Evolutionary conservation across 1,284 basidiomycete species (phyloP).

Genomic region (Ustilago lituana): DNA sequence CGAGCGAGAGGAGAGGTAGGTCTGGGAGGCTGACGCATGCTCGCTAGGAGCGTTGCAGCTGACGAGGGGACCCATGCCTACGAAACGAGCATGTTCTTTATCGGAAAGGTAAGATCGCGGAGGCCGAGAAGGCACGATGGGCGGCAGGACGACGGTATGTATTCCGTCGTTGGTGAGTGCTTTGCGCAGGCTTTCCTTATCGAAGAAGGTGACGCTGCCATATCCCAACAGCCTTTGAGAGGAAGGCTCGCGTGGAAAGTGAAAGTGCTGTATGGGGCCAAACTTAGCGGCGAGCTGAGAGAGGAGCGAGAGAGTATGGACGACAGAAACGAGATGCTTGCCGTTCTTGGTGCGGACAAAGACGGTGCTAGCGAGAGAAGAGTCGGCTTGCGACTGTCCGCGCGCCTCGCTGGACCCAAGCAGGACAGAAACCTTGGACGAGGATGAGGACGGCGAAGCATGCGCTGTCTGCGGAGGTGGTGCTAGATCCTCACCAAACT

Average conservation of each 20-base stretch:
- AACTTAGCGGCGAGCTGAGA: constrained; percentile 36
- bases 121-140: constrained; percentile 33
- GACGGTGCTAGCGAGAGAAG: constrained; percentile 20
- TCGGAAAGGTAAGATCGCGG: constrained; percentile 39
- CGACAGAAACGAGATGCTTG: constrained; percentile 44
- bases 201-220: constrained; percentile 39
- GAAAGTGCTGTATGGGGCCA: constrained; percentile 40
- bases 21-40: constrained; percentile 9
- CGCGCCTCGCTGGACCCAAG: no score
- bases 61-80: constrained; percentile 22
- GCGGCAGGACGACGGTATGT: constrained; percentile 30
- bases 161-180: constrained; percentile 35
- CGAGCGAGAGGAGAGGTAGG: constrained; percentile 18
- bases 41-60: constrained; percentile 23
- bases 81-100: constrained; percentile 23
- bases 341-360: constrained; percentile 40
- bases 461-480: background rate
- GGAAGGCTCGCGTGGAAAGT: constrained; percentile 40
- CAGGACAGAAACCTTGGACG: background rate
- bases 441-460: background rate
- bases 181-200: constrained; percentile 26
- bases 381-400: constrained; percentile 4
- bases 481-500: constrained; percentile 22
- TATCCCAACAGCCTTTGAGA: constrained; percentile 34
- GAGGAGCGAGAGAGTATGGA: constrained; percentile 40